These are phyloP conservation scores for Acanthamoeba castellanii DNA, from an alignment of 208 protist species.

Conservation along the genomic window DNA sequence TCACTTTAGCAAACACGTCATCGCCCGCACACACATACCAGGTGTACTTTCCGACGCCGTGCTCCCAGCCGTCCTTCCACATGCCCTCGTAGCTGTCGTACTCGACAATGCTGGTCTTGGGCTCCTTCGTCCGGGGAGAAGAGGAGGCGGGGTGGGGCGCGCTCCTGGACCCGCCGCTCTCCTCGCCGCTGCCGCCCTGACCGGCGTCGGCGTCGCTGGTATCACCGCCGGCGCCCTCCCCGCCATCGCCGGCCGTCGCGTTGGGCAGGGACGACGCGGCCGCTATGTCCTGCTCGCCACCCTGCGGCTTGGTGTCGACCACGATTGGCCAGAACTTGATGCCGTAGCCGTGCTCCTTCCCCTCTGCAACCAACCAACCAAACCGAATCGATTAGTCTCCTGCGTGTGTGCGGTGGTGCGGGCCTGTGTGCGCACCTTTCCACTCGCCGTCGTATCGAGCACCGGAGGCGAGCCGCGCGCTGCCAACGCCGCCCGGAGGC, in stretches of 20 bases:
- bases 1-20: too few relatives aligned
- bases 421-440: slow-evolving; percentile 7
- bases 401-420: too few relatives aligned
- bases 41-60: slow-evolving; percentile 67
- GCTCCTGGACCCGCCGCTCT: not conserved
- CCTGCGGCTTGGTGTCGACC: not conserved
- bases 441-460: slow-evolving; percentile 71
- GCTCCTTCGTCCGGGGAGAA: not conserved
- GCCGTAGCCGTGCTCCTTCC: slow-evolving; percentile 69
- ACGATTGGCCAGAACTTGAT: slow-evolving; percentile 72
- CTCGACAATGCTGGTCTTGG: not conserved
- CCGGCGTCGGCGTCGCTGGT: not conserved
- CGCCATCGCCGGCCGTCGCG: not conserved
- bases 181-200: not conserved
- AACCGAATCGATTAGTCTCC: not conserved
- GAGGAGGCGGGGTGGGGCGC: too few relatives aligned
- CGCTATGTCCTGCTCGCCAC: not conserved
- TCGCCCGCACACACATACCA: not conserved
- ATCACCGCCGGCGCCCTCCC: not conserved
- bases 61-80: slow-evolving; percentile 74
- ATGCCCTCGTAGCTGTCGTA: slow-evolving; percentile 73
- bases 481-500: not conserved
- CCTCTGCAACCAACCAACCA: not conserved
- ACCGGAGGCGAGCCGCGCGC: not conserved
- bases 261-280: not conserved